Conservation (phyloP, 2,329 filamentous ascomycete species). For the Triangularia setosa region DNA sequence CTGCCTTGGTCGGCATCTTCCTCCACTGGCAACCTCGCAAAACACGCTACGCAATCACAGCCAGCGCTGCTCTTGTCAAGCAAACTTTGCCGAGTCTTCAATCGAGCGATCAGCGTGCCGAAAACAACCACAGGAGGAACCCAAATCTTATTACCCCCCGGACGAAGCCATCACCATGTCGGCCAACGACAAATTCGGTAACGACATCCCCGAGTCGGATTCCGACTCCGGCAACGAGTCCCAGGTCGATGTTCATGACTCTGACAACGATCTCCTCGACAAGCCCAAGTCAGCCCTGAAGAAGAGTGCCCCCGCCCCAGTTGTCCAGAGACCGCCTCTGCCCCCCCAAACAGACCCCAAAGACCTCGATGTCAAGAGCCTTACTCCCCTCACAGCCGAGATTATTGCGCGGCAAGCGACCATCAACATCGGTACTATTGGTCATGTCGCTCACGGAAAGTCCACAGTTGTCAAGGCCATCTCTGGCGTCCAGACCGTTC, state of each 20-base stretch:
- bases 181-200: conserved; percentile 61
- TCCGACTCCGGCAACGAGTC: conserved; percentile 62
- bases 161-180: conserved; percentile 41
- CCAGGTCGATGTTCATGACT: conserved; percentile 53
- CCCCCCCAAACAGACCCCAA: conserved; percentile 92
- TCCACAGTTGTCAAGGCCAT: conserved; percentile 99
- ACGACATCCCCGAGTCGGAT: conserved; percentile 68
- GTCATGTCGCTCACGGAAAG: conserved; percentile 98
- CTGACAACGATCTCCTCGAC: conserved; percentile 55
- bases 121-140: conserved; percentile 8
- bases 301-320: conserved; percentile 60
- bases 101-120: neutral
- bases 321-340: conserved; percentile 49
- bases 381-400: conserved; percentile 86
- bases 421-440: conserved; percentile 98
- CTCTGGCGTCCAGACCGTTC: conserved; percentile 95
- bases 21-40: neutral
- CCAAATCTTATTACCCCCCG: conserved; percentile 24
- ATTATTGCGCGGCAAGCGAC: conserved; percentile 98
- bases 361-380: conserved; percentile 74
- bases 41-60: neutral
- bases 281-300: conserved; percentile 86
- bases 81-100: neutral
- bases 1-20: conserved; percentile 7
- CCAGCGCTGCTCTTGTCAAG: neutral